phyloP scores from a whole-genome alignment of 2,329 filamentous ascomycete genomes.

The Diaporthe longicolla region DNA sequence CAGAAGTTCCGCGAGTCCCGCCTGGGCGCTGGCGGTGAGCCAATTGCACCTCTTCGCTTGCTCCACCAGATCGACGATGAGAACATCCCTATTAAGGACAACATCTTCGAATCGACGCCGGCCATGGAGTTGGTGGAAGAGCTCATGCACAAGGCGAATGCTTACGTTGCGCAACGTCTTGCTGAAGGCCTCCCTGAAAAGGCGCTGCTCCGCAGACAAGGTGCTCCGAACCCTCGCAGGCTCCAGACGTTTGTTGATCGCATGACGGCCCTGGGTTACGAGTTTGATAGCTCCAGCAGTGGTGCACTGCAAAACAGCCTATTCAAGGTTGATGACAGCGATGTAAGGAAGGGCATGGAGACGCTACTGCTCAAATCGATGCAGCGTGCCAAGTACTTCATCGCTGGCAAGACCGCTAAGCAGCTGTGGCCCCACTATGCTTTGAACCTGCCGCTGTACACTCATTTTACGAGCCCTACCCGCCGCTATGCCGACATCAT shows the following conservation, averaged over 20 bases:
- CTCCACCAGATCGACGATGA: slow-evolving; percentile 97
- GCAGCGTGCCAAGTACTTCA: slow-evolving; percentile 95
- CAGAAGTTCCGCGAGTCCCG: slow-evolving; percentile 93
- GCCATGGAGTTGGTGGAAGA: slow-evolving; percentile 96
- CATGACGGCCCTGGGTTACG: slow-evolving; percentile 91
- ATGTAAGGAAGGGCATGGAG: slow-evolving; percentile 97
- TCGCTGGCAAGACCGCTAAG: slow-evolving; percentile 83
- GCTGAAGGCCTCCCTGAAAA: slow-evolving; percentile 86
- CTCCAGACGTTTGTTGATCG: slow-evolving; percentile 92
- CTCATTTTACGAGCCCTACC: slow-evolving; percentile 96
- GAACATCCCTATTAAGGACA: slow-evolving; percentile 96
- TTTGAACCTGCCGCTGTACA: slow-evolving; percentile 93
- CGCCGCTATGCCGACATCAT: slow-evolving; percentile 95
- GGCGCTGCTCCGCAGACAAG: slow-evolving; percentile 90
- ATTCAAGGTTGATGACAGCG: slow-evolving; percentile 90
- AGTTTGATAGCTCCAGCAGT: slow-evolving; percentile 90
- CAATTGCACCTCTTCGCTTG: slow-evolving; percentile 88
- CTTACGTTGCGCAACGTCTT: slow-evolving; percentile 88
- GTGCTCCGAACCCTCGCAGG: slow-evolving; percentile 86
- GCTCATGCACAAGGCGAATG: slow-evolving; percentile 92
- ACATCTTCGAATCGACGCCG: slow-evolving; percentile 92
- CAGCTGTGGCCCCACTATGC: slow-evolving; percentile 90
- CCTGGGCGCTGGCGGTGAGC: slow-evolving; percentile 82
- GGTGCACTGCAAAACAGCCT: slow-evolving; percentile 93
- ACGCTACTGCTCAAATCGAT: slow-evolving; percentile 95